Evolutionary conservation across 2,329 filamentous ascomycete genomes (phyloP).

Genomic region (Botryotinia convoluta): DNA sequence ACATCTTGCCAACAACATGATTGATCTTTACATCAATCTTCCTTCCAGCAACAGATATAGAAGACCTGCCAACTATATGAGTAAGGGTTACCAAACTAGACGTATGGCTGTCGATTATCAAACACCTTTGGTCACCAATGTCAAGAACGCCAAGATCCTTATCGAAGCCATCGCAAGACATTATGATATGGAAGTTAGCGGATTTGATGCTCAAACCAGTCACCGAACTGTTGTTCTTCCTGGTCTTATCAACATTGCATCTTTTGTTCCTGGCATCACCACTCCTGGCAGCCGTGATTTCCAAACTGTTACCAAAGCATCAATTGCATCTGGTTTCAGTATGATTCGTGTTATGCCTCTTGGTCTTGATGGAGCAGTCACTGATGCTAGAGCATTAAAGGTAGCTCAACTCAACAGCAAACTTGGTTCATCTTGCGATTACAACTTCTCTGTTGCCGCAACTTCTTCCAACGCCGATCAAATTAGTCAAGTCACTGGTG

Average conservation of each 20-base stretch:
- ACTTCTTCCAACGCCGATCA: constrained; percentile 72
- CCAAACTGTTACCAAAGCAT: constrained; percentile 67
- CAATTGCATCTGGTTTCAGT: constrained; percentile 71
- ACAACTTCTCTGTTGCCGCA: constrained; percentile 74
- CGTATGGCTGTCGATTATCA: constrained; percentile 96
- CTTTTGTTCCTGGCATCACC: constrained; percentile 73
- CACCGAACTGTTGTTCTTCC: constrained; percentile 72
- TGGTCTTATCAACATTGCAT: constrained; percentile 74
- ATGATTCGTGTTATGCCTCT: constrained; percentile 80
- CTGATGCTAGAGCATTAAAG: constrained; percentile 68
- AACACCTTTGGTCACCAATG: constrained; percentile 94
- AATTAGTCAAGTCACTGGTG: constrained; percentile 67
- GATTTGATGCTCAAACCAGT: constrained; percentile 89
- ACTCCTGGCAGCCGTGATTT: constrained; percentile 64
- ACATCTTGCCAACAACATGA: constrained; percentile 95
- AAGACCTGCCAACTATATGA: constrained; percentile 96
- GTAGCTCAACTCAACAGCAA: constrained; percentile 70
- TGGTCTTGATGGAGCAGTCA: constrained; percentile 69
- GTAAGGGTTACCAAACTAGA: constrained; percentile 92
- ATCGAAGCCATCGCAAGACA: constrained; percentile 91
- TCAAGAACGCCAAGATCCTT: constrained; percentile 98
- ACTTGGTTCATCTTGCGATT: constrained; percentile 68
- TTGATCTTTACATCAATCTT: constrained; percentile 95
- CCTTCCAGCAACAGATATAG: constrained; percentile 98
- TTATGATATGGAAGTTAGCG: constrained; percentile 78